phyloP scores from a whole-genome alignment of 306 rosid genomes.

The Geum urbanum region DNA sequence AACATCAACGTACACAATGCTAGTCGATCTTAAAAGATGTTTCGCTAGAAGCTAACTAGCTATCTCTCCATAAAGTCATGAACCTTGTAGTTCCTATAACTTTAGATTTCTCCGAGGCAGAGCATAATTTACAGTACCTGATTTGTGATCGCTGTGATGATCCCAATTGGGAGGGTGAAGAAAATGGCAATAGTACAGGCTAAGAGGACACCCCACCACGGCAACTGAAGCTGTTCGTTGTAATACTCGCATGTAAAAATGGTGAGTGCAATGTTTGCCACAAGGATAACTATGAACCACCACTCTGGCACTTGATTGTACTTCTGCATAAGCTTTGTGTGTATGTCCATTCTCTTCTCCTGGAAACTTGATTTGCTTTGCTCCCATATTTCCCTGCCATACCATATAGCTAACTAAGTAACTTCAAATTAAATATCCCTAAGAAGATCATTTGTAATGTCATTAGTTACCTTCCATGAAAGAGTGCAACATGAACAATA shows the following conservation, averaged over 20 bases:
- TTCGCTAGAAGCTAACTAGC: too few relatives aligned
- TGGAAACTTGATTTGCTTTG: slow-evolving; percentile 65
- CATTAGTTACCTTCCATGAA: slow-evolving; percentile 66
- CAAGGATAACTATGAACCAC: slow-evolving; percentile 78
- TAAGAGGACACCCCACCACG: slow-evolving; percentile 96
- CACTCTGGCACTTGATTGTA: slow-evolving; percentile 79
- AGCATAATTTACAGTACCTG: slow-evolving; percentile 37
- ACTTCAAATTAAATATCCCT: neutral
- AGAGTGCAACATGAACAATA: slow-evolving; percentile 73
- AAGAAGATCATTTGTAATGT: neutral
- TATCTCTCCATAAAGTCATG: too few relatives aligned
- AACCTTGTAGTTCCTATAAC: too few relatives aligned
- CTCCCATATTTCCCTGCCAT: slow-evolving; percentile 79
- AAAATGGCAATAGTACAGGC: slow-evolving; percentile 74
- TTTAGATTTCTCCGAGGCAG: too few relatives aligned
- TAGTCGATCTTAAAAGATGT: too few relatives aligned
- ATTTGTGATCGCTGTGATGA: slow-evolving; percentile 84
- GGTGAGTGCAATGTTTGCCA: slow-evolving; percentile 48
- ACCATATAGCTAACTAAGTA: neutral
- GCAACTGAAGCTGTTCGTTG: slow-evolving; percentile 75
- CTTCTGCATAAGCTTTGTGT: slow-evolving; percentile 67
- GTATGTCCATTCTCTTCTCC: slow-evolving; percentile 58
- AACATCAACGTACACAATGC: too few relatives aligned
- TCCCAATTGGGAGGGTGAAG: slow-evolving; percentile 93
- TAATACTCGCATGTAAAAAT: slow-evolving; percentile 62